Base-by-base conservation (phyloP, 2,329 filamentous ascomycete genomes). In the Septoria petroselini region DNA sequence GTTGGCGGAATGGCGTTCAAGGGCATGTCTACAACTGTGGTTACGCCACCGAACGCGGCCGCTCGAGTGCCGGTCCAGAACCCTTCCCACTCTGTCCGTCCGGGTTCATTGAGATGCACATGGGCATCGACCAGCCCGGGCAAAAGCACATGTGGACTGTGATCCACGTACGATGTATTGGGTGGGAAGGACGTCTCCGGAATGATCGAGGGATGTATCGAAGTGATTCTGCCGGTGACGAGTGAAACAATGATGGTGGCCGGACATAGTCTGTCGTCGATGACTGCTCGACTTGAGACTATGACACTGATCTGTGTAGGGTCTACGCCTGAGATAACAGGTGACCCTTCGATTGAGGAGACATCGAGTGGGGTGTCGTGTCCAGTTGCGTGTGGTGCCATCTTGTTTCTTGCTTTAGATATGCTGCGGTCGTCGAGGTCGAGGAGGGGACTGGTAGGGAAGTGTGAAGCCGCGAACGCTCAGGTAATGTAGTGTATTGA, bases 1-100 rank as follows among this genome's bases (percentile, higher is more conserved):
- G 93, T 98, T 0, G 93, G 93, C 29, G 93, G 93, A 46, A 98
- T 95, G 41, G 91, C 90, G 71, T 98, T 98, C 55, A 97, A 72
- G 27, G 93, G 93, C 93, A 98, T 98, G 71, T 97, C 93, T 64
- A 98, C 76, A 7, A 98, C 90, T 0, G 93, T 97, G 3, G 93
- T 98, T 19, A 97, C 93, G 62, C 93, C 93, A 33, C 93, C 93
- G 62, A 91, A 94, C 8, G 93, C 93, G 3, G 93, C 93, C 27
- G 93, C 93, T 62, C 88, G 81, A 18, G 93, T 97, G 41, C 93
- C 93, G 0, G 91, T 96, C 75, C 85, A 87, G 76, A 98, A 98
- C 8, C 93, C 93, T 68, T 98, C 93, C 93, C 93, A 97, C 79
- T 96, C 91, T 44, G 91, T 96, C 50, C 93, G 82, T 34, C 93